A percentile compares a stretch with the other conserved stretches of the same genome.
phyloP scores from a whole-genome alignment of 768 basidiomycete species.

The Favolaschia claudopus region DNA sequence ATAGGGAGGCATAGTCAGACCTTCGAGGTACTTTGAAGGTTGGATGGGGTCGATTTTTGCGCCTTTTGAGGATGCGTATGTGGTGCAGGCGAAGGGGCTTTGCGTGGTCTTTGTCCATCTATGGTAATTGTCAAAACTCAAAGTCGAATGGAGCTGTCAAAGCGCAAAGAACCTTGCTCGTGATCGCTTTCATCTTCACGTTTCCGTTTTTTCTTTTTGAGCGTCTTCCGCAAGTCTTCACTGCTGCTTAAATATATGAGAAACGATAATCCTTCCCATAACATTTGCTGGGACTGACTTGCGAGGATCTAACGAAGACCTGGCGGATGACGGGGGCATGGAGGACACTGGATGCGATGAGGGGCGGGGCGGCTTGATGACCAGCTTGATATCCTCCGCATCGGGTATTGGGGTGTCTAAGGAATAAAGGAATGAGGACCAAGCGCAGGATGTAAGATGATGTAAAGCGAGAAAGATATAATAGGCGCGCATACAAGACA shows the following conservation, averaged over 20 bases:
- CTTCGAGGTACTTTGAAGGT: constrained; percentile 56
- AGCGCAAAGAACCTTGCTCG: constrained; percentile 47
- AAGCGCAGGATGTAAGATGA: neutral
- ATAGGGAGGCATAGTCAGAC: constrained; percentile 40
- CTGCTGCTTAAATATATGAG: constrained; percentile 27
- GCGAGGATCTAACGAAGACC: constrained; percentile 69
- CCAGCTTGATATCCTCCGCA: constrained; percentile 55
- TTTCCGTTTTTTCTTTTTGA: constrained; percentile 90
- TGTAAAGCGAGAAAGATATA: neutral
- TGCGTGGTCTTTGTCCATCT: constrained; percentile 64
- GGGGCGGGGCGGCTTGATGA: constrained; percentile 56
- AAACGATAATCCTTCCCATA: no score
- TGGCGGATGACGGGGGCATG: constrained; percentile 54
- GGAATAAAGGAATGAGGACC: no score
- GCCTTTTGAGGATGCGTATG: constrained; percentile 58
- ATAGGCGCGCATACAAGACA: constrained; percentile 12
- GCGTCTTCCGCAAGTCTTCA: constrained; percentile 74
- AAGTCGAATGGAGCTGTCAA: constrained; percentile 9
- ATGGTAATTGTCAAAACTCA: constrained; percentile 15
- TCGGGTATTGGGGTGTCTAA: constrained; percentile 59
- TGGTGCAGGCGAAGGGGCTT: constrained; percentile 63
- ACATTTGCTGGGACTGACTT: constrained; percentile 54
- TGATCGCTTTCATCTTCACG: constrained; percentile 74
- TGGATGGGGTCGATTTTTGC: constrained; percentile 57
- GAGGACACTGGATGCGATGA: constrained; percentile 54